phyloP scores from a whole-genome alignment of 2,329 filamentous ascomycete species.

The Diaporthe batatas region DNA sequence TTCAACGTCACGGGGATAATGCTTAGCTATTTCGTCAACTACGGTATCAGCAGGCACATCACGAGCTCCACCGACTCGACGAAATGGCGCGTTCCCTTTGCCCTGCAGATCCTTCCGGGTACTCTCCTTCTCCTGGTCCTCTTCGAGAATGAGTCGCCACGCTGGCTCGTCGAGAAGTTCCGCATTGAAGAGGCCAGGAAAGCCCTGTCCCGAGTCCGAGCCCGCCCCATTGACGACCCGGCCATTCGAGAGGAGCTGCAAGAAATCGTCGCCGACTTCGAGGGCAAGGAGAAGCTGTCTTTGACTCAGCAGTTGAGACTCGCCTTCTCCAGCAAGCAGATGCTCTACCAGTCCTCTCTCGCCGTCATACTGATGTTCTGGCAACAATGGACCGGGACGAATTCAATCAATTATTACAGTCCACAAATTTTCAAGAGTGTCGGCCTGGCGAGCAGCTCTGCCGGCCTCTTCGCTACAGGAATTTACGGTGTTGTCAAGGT shows the following conservation, averaged over 20 bases:
- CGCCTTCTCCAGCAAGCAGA: constrained; percentile 61
- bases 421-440: constrained; percentile 72
- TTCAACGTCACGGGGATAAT: constrained; percentile 42
- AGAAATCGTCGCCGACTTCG: constrained; percentile 70
- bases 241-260: constrained; percentile 67
- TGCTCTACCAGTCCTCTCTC: constrained; percentile 51
- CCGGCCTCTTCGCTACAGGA: constrained; percentile 78
- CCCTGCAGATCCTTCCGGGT: constrained; percentile 57
- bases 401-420: constrained; percentile 72
- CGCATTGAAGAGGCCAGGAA: constrained; percentile 55
- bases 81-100: constrained; percentile 58
- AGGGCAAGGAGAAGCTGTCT: constrained; percentile 55
- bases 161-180: constrained; percentile 53
- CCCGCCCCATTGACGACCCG: constrained; percentile 63
- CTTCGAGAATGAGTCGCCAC: constrained; percentile 56
- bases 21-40: constrained; percentile 42
- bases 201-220: constrained; percentile 61
- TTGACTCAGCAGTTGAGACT: constrained; percentile 53
- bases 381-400: constrained; percentile 63
- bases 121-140: constrained; percentile 52
- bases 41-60: constrained; percentile 40
- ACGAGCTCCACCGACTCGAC: constrained; percentile 45
- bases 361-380: constrained; percentile 38
- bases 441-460: constrained; percentile 68
- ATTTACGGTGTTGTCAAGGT: constrained; percentile 82